A percentile compares a stretch with the other conserved stretches of the same genome.
phyloP scores from a whole-genome alignment of 106 monocot species.

The Agapanthus africanus region DNA sequence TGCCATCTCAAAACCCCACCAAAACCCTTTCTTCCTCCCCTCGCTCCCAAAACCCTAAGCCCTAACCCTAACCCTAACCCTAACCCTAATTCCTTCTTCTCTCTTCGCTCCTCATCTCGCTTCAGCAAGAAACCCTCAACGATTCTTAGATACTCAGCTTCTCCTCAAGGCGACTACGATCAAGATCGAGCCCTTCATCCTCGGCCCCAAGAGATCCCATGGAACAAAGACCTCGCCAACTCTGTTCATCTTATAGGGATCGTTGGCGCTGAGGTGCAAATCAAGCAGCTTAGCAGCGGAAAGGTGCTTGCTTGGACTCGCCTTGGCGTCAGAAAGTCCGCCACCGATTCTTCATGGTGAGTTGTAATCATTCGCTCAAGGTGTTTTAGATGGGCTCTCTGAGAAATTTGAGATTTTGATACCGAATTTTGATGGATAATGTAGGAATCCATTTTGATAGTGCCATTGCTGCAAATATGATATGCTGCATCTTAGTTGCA shows the following conservation, averaged over 20 bases:
- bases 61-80: background rate
- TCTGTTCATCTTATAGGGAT: conserved; percentile 58
- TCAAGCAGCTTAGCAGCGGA: conserved; percentile 67
- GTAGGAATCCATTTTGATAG: no score
- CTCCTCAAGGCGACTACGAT: conserved; percentile 13
- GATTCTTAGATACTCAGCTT: background rate
- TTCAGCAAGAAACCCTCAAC: background rate
- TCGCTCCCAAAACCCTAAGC: background rate
- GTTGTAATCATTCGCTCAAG: background rate
- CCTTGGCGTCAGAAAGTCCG: conserved; percentile 58
- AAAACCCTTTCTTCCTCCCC: background rate
- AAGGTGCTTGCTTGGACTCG: conserved; percentile 74
- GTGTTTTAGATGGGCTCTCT: background rate
- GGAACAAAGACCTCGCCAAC: conserved; percentile 73
- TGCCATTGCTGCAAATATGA: no score
- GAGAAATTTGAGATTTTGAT: no score
- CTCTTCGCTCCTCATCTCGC: background rate
- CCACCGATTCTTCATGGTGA: conserved; percentile 62
- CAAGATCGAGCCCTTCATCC: conserved; percentile 20
- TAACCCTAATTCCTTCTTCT: background rate
- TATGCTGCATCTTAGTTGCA: no score
- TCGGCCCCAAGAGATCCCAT: conserved; percentile 43
- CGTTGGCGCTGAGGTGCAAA: conserved; percentile 55
- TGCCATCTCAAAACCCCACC: conserved; percentile 1
- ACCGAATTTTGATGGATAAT: no score